Conservation (phyloP, 202 grass and related monocot genomes). For the Elaeis oleifera region DNA sequence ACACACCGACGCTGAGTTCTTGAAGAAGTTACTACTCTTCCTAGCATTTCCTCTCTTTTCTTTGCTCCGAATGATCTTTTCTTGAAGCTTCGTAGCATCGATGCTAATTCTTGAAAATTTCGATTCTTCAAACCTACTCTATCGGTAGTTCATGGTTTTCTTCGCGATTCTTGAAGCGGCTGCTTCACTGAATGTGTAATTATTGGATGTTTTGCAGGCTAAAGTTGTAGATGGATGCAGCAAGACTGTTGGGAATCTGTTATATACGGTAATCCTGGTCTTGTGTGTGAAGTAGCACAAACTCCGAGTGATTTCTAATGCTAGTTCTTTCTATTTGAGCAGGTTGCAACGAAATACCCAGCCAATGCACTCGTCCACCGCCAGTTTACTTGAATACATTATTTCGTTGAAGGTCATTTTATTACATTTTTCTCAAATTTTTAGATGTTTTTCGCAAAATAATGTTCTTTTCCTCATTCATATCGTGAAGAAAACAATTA, state of each 20-base stretch:
- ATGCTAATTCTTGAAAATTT: no score
- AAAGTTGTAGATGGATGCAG: constrained; percentile 40
- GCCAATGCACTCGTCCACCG: constrained; percentile 70
- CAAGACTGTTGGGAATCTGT: constrained; percentile 76
- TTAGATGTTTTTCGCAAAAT: no score
- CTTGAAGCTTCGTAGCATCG: no score
- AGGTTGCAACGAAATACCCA: constrained; percentile 91
- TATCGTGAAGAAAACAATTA: no score
- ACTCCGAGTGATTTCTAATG: background rate
- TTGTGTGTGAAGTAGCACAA: background rate
- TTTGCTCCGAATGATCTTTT: no score
- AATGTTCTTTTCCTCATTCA: no score
- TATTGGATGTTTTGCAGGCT: constrained; percentile 35
- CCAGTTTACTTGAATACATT: constrained; percentile 56
- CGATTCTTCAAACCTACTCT: no score
- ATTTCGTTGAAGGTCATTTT: constrained; percentile 56
- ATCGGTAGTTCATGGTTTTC: background rate
- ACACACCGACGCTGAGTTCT: background rate
- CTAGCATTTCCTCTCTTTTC: no score
- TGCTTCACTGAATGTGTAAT: background rate
- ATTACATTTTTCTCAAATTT: background rate
- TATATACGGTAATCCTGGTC: constrained; percentile 50
- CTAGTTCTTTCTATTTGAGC: background rate
- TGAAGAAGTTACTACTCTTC: no score
- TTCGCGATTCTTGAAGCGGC: background rate